A percentile compares a stretch with the other conserved stretches of the same genome.
phyloP scores from a whole-genome alignment of 2,329 filamentous ascomycete species.

The Coniochaeta ligniaria region DNA sequence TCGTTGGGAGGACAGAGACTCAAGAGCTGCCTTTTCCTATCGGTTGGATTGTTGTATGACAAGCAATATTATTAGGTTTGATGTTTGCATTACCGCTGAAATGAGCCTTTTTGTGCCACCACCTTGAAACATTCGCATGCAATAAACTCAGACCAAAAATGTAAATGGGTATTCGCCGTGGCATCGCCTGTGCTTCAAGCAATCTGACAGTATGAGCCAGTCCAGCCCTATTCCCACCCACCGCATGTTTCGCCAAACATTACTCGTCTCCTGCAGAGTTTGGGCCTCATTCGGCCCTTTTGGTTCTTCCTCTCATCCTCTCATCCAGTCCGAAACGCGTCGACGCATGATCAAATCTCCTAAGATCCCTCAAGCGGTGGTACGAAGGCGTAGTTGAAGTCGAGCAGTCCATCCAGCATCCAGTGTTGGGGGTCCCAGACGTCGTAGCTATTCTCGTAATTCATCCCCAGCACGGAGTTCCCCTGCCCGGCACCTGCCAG shows the following conservation, averaged over 20 bases:
- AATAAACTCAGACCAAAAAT: neutral
- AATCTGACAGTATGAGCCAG: constrained; percentile 1
- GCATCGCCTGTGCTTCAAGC: neutral
- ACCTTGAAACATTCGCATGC: neutral
- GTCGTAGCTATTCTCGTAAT: constrained; percentile 59
- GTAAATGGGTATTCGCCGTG: constrained; percentile 2
- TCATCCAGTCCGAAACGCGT: neutral
- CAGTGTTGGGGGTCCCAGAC: constrained; percentile 91
- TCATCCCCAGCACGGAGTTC: constrained; percentile 41
- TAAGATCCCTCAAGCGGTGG: constrained; percentile 47
- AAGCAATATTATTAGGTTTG: neutral
- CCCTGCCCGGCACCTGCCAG: constrained; percentile 31
- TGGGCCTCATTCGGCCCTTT: neutral
- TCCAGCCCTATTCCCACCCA: neutral
- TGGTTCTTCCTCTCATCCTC: constrained; percentile 3
- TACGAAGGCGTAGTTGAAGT: constrained; percentile 65
- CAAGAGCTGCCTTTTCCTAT: neutral
- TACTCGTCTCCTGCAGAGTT: neutral
- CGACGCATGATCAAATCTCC: constrained; percentile 2
- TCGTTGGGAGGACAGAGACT: neutral
- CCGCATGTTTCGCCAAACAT: neutral
- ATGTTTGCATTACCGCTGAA: neutral
- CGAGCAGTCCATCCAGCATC: constrained; percentile 81
- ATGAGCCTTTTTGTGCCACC: neutral
- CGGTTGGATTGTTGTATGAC: neutral